Base-by-base conservation (phyloP, 2,329 filamentous ascomycete genomes). In the Arthrocladium fulminans region DNA sequence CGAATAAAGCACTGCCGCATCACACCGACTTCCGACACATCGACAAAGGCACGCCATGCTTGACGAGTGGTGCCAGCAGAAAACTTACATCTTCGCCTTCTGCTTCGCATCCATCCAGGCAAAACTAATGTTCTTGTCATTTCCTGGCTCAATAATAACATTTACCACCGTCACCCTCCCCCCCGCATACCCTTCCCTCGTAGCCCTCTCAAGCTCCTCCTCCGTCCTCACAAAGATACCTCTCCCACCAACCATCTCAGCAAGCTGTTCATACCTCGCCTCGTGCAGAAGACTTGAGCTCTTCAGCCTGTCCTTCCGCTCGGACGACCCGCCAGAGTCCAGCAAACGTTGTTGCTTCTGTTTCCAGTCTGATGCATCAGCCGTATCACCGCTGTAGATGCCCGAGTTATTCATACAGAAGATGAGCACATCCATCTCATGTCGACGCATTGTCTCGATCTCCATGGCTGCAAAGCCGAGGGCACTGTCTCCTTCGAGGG, bases 351-450 rank as follows among this genome's bases (percentile, higher is more conserved):
- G 57, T 47, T 72, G 73, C 49, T 72, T 63, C 22, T 61, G 52
- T n/a, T 66, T 57, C 68, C 71, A 77, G 6, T 67, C 63, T 27
- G 70, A 64, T 17, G 65, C 61, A 13, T 64, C 64, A 10, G 57
- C 55, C 4, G 57, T 59, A 45, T 73, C 70, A 2, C 71, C 71
- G 45, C 73, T 68, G 59, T 73, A 74, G 20, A 74, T 69, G 3
- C 71, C 72, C 0, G 72, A 70, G 55, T 80, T 79, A 53, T 79
- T 77, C 48, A 77, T 67, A 2, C 79, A 73, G 56, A 76, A 73
- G 47, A 79, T 72, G 35, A 78, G 58, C 3, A 76, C 65, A 37
- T 75, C 73, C 65, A 78, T 77, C 8, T 69, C 63, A 54, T 75
- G 74, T 3, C 74, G 66, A 2, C 73, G 70, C 67, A 79, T 74